phyloP scores from a whole-genome alignment of 2,329 filamentous ascomycete genomes.

The Fusarium sp. region DNA sequence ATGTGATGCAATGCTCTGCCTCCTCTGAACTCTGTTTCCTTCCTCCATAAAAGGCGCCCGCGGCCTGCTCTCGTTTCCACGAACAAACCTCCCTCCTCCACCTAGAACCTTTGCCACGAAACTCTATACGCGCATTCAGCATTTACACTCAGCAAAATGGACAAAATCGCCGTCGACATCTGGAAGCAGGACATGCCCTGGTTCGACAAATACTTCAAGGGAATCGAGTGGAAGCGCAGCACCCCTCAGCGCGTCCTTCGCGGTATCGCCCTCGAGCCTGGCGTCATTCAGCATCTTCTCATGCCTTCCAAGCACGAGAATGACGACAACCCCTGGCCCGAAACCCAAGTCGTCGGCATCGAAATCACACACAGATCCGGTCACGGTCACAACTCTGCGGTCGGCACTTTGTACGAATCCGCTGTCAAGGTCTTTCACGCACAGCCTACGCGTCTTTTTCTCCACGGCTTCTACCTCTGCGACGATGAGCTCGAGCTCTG shows the following conservation, averaged over 20 bases:
- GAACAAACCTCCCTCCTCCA: neutral
- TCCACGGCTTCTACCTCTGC: neutral
- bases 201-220: neutral
- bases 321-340: neutral
- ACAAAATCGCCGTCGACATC: neutral
- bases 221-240: neutral
- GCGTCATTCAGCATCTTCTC: neutral
- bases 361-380: neutral
- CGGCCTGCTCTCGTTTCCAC: neutral
- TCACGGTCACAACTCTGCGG: neutral
- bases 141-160: neutral
- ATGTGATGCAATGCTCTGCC: neutral
- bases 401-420: neutral
- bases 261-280: neutral
- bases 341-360: neutral
- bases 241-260: neutral
- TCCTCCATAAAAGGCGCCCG: neutral
- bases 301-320: neutral
- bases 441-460: neutral
- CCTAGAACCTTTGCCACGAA: neutral
- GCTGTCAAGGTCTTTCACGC: neutral
- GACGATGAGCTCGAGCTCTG: neutral
- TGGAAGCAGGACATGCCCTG: slow-evolving; percentile 1
- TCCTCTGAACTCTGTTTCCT: neutral
- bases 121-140: neutral